Base-by-base conservation (phyloP, 1,284 basidiomycete species). In the Tausonia pullulans region DNA sequence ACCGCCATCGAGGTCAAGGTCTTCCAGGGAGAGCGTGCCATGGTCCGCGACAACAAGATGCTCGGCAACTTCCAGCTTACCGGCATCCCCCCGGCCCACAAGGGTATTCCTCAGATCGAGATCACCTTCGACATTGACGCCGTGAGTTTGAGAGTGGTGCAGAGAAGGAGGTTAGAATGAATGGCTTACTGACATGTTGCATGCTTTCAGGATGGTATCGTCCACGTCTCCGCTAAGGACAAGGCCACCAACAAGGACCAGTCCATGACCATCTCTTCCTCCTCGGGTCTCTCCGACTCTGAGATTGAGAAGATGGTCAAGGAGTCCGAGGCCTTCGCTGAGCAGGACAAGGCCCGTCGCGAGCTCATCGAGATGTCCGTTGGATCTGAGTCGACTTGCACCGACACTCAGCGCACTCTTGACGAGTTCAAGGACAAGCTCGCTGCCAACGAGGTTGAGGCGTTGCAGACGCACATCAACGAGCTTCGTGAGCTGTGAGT, bases 1-100 rank as follows among this genome's bases (percentile, higher is more conserved):
- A 95, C 87, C 48, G 91, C 92, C 50, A 95, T 97, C 69, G 90
- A 95, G 78, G 91, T 97, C 78, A 95, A 96, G 84, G 90, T 97
- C 72, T 97, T 85, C 82, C 92, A 98, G 80, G 95, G 95, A 74
- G 96, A 98, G 81, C 92, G 95, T 82, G 93, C 97, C 78, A 85
- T 98, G 70, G 90, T 93, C 64, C 60, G 65, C 43, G 65, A 98
- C 81, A 98, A 98, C 87, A 98, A 98, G 81, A 79, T 98, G n/a
- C 87, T 98, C 69, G 96, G 95, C 70, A 96, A 97, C 82, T 98
- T 98, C 86, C 94, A 97, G 81, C 87, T 98, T 68, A 89, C 92
- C 68, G 94, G 95, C 65, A 93, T 98, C 69, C 95, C 95, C 54
- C 95, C 95, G 52, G 95, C 94, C 13, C 91, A 94, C 69, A 96